Percentiles rank a stretch among this genome's conserved stretches.
These are phyloP conservation scores for Eleusine indica DNA, from an alignment of 176 grass and related monocot genomes.

Conservation along the genomic window DNA sequence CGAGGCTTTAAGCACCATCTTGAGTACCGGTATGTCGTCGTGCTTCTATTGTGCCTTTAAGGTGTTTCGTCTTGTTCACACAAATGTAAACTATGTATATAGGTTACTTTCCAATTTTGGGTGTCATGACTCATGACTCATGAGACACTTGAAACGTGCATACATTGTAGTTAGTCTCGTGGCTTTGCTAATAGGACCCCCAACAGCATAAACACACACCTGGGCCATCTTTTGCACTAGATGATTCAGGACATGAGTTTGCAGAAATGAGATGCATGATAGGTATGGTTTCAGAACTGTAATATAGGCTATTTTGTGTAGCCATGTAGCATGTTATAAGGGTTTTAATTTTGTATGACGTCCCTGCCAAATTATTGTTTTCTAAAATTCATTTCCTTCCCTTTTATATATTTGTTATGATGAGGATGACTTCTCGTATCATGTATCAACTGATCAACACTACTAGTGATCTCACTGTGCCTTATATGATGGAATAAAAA, in stretches of 20 bases:
- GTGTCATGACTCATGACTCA: not conserved
- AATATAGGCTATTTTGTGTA: not conserved
- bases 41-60: conserved; percentile 21
- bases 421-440: not conserved
- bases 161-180: not conserved
- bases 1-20: conserved; percentile 65
- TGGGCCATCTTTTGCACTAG: not conserved
- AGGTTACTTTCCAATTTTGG: conserved; percentile 1
- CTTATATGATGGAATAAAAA: conserved; percentile 36
- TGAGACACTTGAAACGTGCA: not conserved
- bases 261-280: not conserved
- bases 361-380: not conserved
- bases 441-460: not conserved
- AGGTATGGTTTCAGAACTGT: not conserved
- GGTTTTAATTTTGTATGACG: not conserved
- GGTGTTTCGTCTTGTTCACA: not conserved
- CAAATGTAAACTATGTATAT: not conserved
- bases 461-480: conserved; percentile 23
- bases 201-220: not conserved
- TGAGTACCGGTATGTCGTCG: conserved; percentile 65
- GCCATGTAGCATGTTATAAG: not conserved
- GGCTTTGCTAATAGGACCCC: not conserved
- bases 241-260: not conserved
- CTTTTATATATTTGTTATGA: not conserved
- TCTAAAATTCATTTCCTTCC: not conserved